Evolutionary conservation across 2,329 filamentous ascomycete genomes (phyloP), one percentile per base, ranked within the genome.

Genomic region (Leptoxyphium fumago): DNA sequence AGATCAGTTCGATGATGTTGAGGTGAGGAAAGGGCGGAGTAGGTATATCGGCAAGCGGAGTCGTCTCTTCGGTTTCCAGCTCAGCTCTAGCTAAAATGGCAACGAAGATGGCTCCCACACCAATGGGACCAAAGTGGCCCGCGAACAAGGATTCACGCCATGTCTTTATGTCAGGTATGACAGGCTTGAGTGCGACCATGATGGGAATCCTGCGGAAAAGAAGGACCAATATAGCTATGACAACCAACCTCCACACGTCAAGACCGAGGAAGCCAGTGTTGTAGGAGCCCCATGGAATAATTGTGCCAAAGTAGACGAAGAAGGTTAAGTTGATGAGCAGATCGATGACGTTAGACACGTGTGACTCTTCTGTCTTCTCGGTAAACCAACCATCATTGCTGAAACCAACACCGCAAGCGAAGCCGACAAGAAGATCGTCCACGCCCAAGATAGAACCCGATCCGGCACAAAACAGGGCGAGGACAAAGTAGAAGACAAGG

Each of bases 381-480:
- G 84, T 84, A 57, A 98, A 98, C 91, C 91, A 98, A 52, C 91
- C 91, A 59, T 98, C 91, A 63, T 98, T 98, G 54, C 88, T 95
- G 70, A 98, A 98, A 44, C 91, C 91, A n/a, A 98, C 91, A 46
- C 91, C 91, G 44, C 84, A 86, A 11, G 89, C 81, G 57, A 98
- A 98, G 34, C 91, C 91, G 34, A 98, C 85, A 2, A 98, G 75
- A 42, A 98, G 68, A 63, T 98, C 91, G 61, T 98, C 91, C 56
- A 95, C 73, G 41, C 91, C 91, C 39, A 98, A 69, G 46, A 95
- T 75, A 63, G 86, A 87, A 28, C 91, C 91, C 0, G 89, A 89
- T 14, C 91, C 91, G 46, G 91, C 91, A 59, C 87, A 94, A 65
- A 95, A 98, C 17, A 98, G 75, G 1, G 91, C 89, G 44, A 98